Base-by-base conservation (phyloP, 805 yeast species). In the Ogataea ganodermae region DNA sequence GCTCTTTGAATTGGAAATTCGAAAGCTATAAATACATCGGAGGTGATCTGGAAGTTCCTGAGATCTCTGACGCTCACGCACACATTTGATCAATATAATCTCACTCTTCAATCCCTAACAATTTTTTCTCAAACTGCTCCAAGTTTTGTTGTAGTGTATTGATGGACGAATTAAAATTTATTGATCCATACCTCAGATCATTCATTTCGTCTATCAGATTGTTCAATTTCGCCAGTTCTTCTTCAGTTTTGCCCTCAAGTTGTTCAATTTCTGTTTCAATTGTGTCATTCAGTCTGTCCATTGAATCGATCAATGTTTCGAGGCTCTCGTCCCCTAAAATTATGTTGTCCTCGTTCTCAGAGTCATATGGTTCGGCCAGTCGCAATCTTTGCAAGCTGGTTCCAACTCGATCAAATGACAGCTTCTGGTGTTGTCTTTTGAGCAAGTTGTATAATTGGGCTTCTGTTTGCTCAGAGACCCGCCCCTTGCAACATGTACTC, bases 1-100 rank as follows among this genome's bases (percentile, higher is more conserved):
- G 80, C 50, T 79, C 83, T 5, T 71, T 94, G 49, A 94, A 94
- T 63, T 94, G 97, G 81, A 87, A 83, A 32, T 94, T 83, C 60
- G 95, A 90, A 50, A 53, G 62, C 21, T 64, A 49, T 47, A 55
- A 52, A 32, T 59, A 60, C 41, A n/a, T 52, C 7, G 49, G 45
- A 1, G 40, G 44, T 7, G 56, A 51, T 8, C 20, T 45, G 20
- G 27, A 45, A 1, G 57, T 62, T 8, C 24, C 21, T 18, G 43
- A 28, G 3, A 13, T 40, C 36, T 12, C 14, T 18, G 66, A 63
- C 26, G 47, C 49, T 1, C 41, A 53, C 31, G 42, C 67, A 3
- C 59, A 66, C 51, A 50, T 58, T 8, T 62, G 33, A 10, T 12
- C 31, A 12, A 27, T n/a, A 27, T 16, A 13, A 4, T 16, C 23